Conservation (phyloP, 2,329 filamentous ascomycete genomes). For the Stagonosporopsis cucurbitacearum region DNA sequence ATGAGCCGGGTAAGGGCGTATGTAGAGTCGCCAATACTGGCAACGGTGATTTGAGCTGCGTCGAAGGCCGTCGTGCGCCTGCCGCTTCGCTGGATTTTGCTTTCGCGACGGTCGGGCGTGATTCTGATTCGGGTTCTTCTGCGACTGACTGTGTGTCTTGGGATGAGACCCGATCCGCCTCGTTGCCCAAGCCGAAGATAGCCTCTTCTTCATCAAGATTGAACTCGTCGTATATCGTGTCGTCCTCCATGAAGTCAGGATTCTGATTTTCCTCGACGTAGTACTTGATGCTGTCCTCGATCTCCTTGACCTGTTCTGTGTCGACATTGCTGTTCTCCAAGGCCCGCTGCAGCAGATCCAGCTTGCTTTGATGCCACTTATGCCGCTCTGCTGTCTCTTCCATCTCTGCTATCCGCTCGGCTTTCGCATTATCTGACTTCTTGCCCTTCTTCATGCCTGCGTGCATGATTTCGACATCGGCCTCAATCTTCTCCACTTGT, state of each 20-base stretch:
- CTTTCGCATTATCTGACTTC: constrained; percentile 76
- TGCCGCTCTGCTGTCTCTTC: constrained; percentile 85
- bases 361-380: constrained; percentile 93
- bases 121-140: constrained; percentile 74
- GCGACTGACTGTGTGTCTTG: constrained; percentile 93
- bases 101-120: constrained; percentile 58
- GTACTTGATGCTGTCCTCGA: constrained; percentile 93
- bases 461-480: constrained; percentile 85
- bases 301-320: constrained; percentile 80
- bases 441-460: constrained; percentile 95
- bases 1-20: constrained; percentile 68
- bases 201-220: constrained; percentile 93
- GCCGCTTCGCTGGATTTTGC: constrained; percentile 67
- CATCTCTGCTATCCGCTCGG: constrained; percentile 86
- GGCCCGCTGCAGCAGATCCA: constrained; percentile 87
- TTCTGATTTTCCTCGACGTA: constrained; percentile 91
- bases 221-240: constrained; percentile 93
- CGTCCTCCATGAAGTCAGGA: constrained; percentile 90
- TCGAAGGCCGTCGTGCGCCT: constrained; percentile 74
- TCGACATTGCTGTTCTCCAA: constrained; percentile 94
- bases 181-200: constrained; percentile 77
- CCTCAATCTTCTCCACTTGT: constrained; percentile 91
- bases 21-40: constrained; percentile 93
- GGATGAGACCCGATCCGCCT: constrained; percentile 89
- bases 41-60: constrained; percentile 90